Evolutionary conservation across 2,329 filamentous ascomycete genomes (phyloP).

Genomic region (Penicillium psychrosexuale): DNA sequence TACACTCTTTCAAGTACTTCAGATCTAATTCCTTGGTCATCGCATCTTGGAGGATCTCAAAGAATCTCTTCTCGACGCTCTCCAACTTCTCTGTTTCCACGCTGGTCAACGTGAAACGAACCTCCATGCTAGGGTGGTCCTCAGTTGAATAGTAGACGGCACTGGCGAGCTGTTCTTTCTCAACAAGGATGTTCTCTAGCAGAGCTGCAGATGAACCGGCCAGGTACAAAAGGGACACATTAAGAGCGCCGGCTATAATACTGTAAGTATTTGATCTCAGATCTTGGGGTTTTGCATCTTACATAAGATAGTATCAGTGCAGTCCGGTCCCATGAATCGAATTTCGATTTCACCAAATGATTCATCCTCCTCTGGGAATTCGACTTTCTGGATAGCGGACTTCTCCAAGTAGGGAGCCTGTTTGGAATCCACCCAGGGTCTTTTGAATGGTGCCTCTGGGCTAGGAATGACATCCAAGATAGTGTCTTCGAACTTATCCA

Average conservation of each 20-base stretch:
- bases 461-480: conserved; percentile 79
- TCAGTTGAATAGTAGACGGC: conserved; percentile 78
- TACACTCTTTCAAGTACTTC: conserved; percentile 83
- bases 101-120: conserved; percentile 81
- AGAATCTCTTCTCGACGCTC: conserved; percentile 79
- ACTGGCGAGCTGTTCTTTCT: conserved; percentile 88
- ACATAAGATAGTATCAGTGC: conserved; percentile 64
- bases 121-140: conserved; percentile 73
- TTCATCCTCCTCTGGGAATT: conserved; percentile 96
- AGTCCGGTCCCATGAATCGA: conserved; percentile 81
- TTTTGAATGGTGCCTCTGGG: conserved; percentile 69
- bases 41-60: conserved; percentile 78
- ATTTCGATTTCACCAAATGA: conserved; percentile 84
- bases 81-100: conserved; percentile 83
- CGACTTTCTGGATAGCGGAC: conserved; percentile 71
- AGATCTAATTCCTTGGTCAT: conserved; percentile 77
- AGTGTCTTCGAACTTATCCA: conserved; percentile 84
- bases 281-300: conserved; percentile 18
- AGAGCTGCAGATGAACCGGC: conserved; percentile 91
- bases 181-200: conserved; percentile 86
- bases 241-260: conserved; percentile 62
- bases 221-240: conserved; percentile 78
- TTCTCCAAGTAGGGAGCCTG: conserved; percentile 69
- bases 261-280: conserved; percentile 17
- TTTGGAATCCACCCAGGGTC: conserved; percentile 88